A percentile compares a stretch with the other conserved stretches of the same genome.
Conservation (phyloP, 768 basidiomycete genomes). For the Crucibulum laeve region DNA sequence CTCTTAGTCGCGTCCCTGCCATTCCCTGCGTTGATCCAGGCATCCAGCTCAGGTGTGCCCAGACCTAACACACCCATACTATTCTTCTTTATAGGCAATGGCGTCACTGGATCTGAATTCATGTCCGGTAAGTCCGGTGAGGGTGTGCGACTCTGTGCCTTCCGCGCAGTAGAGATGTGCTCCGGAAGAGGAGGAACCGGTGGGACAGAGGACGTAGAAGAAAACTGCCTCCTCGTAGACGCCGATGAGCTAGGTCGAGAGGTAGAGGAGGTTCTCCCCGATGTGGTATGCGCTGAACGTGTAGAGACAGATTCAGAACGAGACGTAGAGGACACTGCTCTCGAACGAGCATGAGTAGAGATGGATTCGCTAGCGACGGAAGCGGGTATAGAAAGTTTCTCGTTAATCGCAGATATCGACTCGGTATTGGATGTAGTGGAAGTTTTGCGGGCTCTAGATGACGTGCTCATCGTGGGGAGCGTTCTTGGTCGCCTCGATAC, state of each 20-base stretch:
- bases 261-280: slow-evolving; percentile 1
- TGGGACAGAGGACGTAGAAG: slow-evolving; percentile 10
- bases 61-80: slow-evolving; percentile 34
- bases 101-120: slow-evolving; percentile 26
- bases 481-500: slow-evolving; percentile 24
- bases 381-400: neutral
- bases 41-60: slow-evolving; percentile 50
- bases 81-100: slow-evolving; percentile 20
- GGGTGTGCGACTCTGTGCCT: slow-evolving; percentile 25
- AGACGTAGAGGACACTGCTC: slow-evolving; percentile 24
- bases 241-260: slow-evolving; percentile 13
- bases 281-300: slow-evolving; percentile 5
- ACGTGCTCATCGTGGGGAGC: slow-evolving; percentile 12
- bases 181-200: slow-evolving; percentile 14
- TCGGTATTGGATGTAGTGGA: slow-evolving; percentile 11
- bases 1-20: slow-evolving; percentile 18
- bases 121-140: slow-evolving; percentile 38
- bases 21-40: slow-evolving; percentile 43
- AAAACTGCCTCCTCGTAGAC: slow-evolving; percentile 8
- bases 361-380: slow-evolving; percentile 7
- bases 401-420: slow-evolving; percentile 12
- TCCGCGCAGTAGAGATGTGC: neutral
- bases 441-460: slow-evolving; percentile 17
- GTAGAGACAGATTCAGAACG: slow-evolving; percentile 12
- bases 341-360: slow-evolving; percentile 9